Percentiles rank a stretch among this genome's conserved stretches.
Conservation (phyloP, 768 basidiomycete species). For the Pulveroboletus frians region DNA sequence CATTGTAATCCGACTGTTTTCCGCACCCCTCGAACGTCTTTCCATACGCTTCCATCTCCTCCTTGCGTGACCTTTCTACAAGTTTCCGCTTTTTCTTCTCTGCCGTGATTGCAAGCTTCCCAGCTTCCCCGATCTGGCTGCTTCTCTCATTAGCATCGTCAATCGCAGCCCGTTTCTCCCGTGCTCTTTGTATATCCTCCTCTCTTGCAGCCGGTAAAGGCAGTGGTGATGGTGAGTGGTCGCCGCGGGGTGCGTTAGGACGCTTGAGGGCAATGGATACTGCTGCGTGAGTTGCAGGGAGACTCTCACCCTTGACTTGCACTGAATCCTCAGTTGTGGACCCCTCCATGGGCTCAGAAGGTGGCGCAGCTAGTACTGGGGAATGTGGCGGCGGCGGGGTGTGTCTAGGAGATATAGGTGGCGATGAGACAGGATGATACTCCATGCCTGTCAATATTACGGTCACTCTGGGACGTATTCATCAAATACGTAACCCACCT, state of each 20-base stretch:
- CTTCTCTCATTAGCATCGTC: conserved; percentile 6
- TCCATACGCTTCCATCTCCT: conserved; percentile 67
- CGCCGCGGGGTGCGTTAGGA: conserved; percentile 42
- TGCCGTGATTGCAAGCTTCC: neutral
- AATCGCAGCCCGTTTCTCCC: conserved; percentile 20
- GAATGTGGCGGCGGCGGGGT: conserved; percentile 21
- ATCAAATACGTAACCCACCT: conserved; percentile 6
- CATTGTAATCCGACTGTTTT: conserved; percentile 67
- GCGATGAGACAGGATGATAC: conserved; percentile 21
- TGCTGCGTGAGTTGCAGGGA: conserved; percentile 34
- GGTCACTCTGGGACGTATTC: neutral
- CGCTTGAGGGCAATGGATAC: conserved; percentile 42
- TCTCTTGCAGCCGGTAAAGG: conserved; percentile 29
- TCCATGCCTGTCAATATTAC: conserved; percentile 9
- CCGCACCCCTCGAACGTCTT: conserved; percentile 67
- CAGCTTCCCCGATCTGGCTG: conserved; percentile 2
- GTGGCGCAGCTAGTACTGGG: conserved; percentile 25
- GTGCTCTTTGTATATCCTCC: conserved; percentile 23
- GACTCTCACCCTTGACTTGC: conserved; percentile 25
- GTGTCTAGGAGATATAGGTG: conserved; percentile 20
- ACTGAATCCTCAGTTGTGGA: conserved; percentile 1
- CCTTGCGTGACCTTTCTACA: conserved; percentile 50
- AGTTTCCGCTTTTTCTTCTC: conserved; percentile 38
- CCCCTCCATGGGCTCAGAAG: conserved; percentile 37
- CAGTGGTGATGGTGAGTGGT: conserved; percentile 42